Percentiles rank a stretch among this genome's conserved stretches.
phyloP scores from a whole-genome alignment of 257 asterid genomes.

The Fraxinus quadrangulata region DNA sequence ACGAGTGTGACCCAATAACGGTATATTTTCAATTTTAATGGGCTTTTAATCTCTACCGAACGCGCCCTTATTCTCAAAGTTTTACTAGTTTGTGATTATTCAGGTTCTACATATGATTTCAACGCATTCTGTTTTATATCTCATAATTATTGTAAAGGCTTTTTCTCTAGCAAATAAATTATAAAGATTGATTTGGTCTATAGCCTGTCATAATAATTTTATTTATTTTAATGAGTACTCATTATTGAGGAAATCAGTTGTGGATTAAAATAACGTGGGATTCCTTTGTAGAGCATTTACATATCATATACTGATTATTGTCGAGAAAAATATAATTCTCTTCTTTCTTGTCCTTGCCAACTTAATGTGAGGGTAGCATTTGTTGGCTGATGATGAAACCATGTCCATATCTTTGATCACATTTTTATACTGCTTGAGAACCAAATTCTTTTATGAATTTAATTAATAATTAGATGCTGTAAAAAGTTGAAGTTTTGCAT shows the following conservation, averaged over 20 bases:
- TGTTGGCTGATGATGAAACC: background rate
- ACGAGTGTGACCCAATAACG: no score
- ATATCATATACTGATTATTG: background rate
- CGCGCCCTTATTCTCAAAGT: background rate
- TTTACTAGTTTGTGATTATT: background rate
- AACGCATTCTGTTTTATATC: background rate
- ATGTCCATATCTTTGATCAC: slow-evolving; percentile 4
- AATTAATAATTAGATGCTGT: background rate
- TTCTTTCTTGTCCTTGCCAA: background rate
- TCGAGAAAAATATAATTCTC: background rate
- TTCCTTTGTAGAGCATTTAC: background rate
- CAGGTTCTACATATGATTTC: background rate
- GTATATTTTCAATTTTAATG: no score
- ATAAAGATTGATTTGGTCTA: background rate
- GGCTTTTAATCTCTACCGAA: no score
- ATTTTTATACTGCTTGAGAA: slow-evolving; percentile 9
- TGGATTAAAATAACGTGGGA: background rate
- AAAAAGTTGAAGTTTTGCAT: slow-evolving; percentile 20
- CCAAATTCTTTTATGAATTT: background rate
- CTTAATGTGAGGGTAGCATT: background rate
- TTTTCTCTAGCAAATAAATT: background rate
- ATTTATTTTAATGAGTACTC: background rate
- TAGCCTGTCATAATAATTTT: background rate
- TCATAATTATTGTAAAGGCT: background rate
- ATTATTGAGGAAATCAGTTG: background rate